phyloP scores from a whole-genome alignment of 2,329 filamentous ascomycete genomes.

The Rhynchosporium secalis region DNA sequence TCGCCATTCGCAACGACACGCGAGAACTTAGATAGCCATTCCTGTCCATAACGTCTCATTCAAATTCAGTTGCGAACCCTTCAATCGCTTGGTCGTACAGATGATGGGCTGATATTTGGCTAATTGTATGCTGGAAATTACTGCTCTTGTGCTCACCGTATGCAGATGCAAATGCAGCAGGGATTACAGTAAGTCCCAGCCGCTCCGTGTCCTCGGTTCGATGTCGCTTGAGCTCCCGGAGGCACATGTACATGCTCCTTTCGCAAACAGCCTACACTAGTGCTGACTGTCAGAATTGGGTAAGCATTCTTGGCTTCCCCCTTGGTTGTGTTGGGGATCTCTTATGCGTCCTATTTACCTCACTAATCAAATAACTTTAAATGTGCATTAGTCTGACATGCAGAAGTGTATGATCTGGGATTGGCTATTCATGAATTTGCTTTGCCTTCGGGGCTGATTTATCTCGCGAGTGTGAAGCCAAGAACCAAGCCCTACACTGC shows the following conservation, averaged over 20 bases:
- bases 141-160: neutral
- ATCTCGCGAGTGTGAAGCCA: too few relatives aligned
- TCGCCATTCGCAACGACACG: too few relatives aligned
- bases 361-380: neutral
- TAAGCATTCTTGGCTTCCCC: neutral
- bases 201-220: neutral
- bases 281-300: neutral
- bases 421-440: too few relatives aligned
- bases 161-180: neutral
- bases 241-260: conserved; percentile 8
- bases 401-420: too few relatives aligned
- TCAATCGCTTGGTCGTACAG: too few relatives aligned
- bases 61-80: too few relatives aligned
- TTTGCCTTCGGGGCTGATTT: too few relatives aligned
- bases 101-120: neutral
- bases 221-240: neutral
- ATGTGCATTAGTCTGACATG: too few relatives aligned
- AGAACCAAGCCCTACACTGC: too few relatives aligned
- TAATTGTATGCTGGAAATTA: neutral
- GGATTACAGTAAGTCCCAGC: neutral
- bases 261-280: neutral
- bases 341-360: neutral
- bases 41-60: too few relatives aligned
- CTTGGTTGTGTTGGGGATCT: neutral
- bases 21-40: too few relatives aligned